Base-by-base conservation (phyloP, 441 rosid genomes). In the Croton setiger region DNA sequence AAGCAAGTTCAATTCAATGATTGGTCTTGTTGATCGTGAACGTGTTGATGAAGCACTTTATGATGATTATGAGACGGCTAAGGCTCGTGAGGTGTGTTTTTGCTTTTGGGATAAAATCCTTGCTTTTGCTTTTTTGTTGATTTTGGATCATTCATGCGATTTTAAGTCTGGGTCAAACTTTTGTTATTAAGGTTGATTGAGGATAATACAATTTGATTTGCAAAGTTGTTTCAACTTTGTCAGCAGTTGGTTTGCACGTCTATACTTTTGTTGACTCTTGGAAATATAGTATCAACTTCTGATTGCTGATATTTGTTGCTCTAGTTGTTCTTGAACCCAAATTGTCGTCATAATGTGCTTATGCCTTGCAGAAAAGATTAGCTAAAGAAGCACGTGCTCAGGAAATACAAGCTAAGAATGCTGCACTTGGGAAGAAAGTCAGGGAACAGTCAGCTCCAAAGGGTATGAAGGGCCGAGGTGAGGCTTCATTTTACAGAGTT, bases 401-500 rank as follows among this genome's bases (percentile, higher is more conserved):
- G 71, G 99, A 95, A 79, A 79, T 82, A 60, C 96, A 90, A 80
- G 92, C 98, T 43, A 95, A 87, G 84, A 88, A 83, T 74, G 88
- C 89, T 75, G 73, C 89, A 0, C 78, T 76, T 21, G 90, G 97
- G 74, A 92, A 88, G 93, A 95, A 90, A 82, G 81, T 66, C 64
- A 92, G 90, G 80, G 99, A 92, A 75, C 77, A 83, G 64, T 74
- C 88, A 60, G 80, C 85, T 75, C 71, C 83, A 27, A 95, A 87
- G 84, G 86, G 76, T 62, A 64, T 85, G 70, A 92, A 85, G 83
- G 88, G 87, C 69, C 93, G 99, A 69, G 99, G 98, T 62, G 98
- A 90, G 80, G 93, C 96, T 75, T 88, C 95, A 11, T 92, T 86
- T 82, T 95, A 86, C 85, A 86, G 91, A 88, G 98, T 95, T 57